Conservation (phyloP, 768 basidiomycete species). For the Royoungia palumana region DNA sequence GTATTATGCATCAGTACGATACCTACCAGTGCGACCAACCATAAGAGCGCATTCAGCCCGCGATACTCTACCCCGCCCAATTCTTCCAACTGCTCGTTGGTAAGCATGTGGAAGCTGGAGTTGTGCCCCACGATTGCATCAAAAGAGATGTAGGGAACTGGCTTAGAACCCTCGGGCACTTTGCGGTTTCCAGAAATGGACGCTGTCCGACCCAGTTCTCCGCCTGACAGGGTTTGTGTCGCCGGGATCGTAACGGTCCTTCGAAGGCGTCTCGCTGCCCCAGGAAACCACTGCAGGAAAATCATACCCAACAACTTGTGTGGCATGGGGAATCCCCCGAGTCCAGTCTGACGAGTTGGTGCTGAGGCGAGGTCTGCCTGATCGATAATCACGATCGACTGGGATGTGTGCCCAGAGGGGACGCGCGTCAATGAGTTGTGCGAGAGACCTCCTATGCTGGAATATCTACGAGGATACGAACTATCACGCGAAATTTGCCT, state of each 20-base stretch:
- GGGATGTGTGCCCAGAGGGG: slow-evolving; percentile 13
- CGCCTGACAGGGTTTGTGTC: slow-evolving; percentile 52
- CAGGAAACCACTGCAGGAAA: slow-evolving; percentile 61
- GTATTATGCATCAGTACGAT: neutral
- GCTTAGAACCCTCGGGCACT: slow-evolving; percentile 39
- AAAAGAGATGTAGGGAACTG: slow-evolving; percentile 82
- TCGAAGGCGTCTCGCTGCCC: slow-evolving; percentile 51
- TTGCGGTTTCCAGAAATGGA: slow-evolving; percentile 20
- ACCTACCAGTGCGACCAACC: slow-evolving; percentile 74
- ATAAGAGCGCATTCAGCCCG: slow-evolving; percentile 74
- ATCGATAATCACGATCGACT: slow-evolving; percentile 13
- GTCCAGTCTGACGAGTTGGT: slow-evolving; percentile 42
- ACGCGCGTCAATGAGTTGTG: slow-evolving; percentile 15
- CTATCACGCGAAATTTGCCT: slow-evolving; percentile 6
- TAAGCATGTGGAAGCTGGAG: slow-evolving; percentile 65
- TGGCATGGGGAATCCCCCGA: slow-evolving; percentile 78
- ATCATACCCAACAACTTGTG: slow-evolving; percentile 49
- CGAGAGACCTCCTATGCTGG: slow-evolving; percentile 9
- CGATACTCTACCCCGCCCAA: slow-evolving; percentile 93
- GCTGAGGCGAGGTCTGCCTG: slow-evolving; percentile 10
- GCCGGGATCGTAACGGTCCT: slow-evolving; percentile 75
- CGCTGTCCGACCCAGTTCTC: slow-evolving; percentile 27
- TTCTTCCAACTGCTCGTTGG: slow-evolving; percentile 83
- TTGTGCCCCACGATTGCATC: slow-evolving; percentile 83
- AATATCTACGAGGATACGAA: slow-evolving; percentile 14